Percentiles rank a stretch among this genome's conserved stretches.
Evolutionary conservation across 495 filamentous ascomycete species (phyloP).

Genomic region (Neurospora sp.): DNA sequence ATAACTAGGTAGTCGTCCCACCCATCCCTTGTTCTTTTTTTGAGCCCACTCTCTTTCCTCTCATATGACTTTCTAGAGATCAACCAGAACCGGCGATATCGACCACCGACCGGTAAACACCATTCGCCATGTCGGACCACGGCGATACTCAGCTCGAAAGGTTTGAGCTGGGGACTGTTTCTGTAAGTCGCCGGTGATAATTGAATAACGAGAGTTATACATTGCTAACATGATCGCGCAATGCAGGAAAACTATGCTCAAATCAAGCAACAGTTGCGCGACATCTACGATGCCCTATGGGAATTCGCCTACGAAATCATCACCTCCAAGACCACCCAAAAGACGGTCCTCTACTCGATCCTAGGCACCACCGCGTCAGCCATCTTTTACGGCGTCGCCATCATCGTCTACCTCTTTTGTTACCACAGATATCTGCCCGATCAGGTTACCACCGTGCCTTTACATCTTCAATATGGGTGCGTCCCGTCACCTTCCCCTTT

Average conservation of each 20-base stretch:
- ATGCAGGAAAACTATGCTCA: not conserved
- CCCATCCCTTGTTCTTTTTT: not conserved
- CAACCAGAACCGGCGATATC: not conserved
- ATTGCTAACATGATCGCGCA: not conserved
- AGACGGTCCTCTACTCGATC: conserved; percentile 60
- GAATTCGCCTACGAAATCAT: conserved; percentile 13
- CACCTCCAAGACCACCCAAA: conserved; percentile 55
- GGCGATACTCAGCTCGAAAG: not conserved
- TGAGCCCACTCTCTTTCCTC: not conserved
- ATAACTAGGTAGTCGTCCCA: not conserved
- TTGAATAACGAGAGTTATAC: not conserved
- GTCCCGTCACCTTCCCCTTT: not conserved
- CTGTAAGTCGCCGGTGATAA: not conserved
- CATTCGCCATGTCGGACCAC: not conserved
- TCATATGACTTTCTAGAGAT: not conserved
- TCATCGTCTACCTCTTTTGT: conserved; percentile 62
- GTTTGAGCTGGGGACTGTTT: not conserved
- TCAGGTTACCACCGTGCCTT: conserved; percentile 46
- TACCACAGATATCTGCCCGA: conserved; percentile 78
- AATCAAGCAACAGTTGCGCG: not conserved
- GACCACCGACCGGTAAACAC: not conserved
- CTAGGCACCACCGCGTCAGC: conserved; percentile 50
- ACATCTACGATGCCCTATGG: conserved; percentile 32
- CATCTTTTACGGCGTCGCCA: conserved; percentile 51
- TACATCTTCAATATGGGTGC: conserved; percentile 78